Evolutionary conservation across 1,284 basidiomycete genomes (phyloP).

Genomic region (Sanguinoderma infundibulare): DNA sequence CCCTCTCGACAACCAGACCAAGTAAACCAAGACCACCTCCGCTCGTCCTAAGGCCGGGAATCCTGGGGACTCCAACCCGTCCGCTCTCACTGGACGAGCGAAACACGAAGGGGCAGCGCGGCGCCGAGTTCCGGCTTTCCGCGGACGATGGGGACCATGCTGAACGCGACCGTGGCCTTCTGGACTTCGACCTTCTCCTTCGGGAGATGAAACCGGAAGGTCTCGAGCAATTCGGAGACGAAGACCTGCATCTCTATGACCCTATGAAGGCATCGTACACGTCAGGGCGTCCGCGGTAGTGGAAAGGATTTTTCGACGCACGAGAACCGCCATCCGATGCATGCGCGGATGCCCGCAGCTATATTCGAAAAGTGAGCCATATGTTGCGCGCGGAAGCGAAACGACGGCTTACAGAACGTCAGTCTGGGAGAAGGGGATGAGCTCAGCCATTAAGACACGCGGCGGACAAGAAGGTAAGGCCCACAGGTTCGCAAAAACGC

Average conservation of each 20-base stretch:
- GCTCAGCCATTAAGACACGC: background rate
- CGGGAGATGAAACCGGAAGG: slow-evolving; percentile 35
- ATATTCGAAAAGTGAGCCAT: background rate
- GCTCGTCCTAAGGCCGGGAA: too few species aligned
- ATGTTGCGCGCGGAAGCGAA: background rate
- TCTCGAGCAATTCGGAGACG: slow-evolving; percentile 27
- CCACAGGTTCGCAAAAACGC: slow-evolving; percentile 57
- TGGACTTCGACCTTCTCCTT: slow-evolving; percentile 38
- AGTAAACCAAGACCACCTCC: too few species aligned
- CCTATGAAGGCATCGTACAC: slow-evolving; percentile 13
- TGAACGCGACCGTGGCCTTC: slow-evolving; percentile 43
- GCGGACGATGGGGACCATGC: slow-evolving; percentile 47
- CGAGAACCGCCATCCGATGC: slow-evolving; percentile 42
- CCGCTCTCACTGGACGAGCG: slow-evolving; percentile 2
- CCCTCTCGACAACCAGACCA: too few species aligned
- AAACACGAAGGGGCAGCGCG: slow-evolving; percentile 13
- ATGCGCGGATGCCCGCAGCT: slow-evolving; percentile 35
- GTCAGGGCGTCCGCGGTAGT: background rate
- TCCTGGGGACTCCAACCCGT: too few species aligned
- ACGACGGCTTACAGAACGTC: slow-evolving; percentile 19
- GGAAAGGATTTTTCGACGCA: slow-evolving; percentile 20
- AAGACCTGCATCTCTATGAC: slow-evolving; percentile 35
- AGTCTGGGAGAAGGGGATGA: background rate
- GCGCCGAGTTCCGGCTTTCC: slow-evolving; percentile 46
- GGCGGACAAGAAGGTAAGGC: slow-evolving; percentile 15